phyloP scores from a whole-genome alignment of 1,284 basidiomycete species.

The Ganoderma multipileum region DNA sequence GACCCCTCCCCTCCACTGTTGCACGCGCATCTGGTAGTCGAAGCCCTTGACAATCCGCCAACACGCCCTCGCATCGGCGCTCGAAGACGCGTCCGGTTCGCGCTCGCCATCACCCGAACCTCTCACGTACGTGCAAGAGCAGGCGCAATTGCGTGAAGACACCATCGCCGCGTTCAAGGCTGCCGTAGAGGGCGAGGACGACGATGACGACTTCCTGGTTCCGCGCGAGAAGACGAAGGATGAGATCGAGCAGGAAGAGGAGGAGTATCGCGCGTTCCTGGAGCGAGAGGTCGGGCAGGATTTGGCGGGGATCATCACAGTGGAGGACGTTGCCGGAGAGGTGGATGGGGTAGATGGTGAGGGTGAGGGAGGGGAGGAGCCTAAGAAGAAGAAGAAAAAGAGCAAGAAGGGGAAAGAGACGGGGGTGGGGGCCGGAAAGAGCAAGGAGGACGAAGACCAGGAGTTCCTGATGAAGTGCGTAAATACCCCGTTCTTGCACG shows the following conservation, averaged over 20 bases:
- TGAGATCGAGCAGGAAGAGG: constrained; percentile 76
- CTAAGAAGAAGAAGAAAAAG: constrained; percentile 40
- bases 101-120: constrained; percentile 62
- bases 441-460: constrained; percentile 71
- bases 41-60: constrained; percentile 70
- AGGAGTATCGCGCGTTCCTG: constrained; percentile 84
- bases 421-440: constrained; percentile 41
- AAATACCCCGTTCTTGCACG: constrained; percentile 9
- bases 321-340: constrained; percentile 43
- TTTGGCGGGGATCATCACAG: constrained; percentile 61
- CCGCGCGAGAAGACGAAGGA: constrained; percentile 81
- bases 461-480: constrained; percentile 92
- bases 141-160: constrained; percentile 78
- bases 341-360: constrained; percentile 39
- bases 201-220: constrained; percentile 71
- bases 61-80: constrained; percentile 62
- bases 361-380: constrained; percentile 33
- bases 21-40: constrained; percentile 41
- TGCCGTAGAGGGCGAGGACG: constrained; percentile 54
- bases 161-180: constrained; percentile 84
- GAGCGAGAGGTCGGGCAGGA: constrained; percentile 85
- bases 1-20: not conserved
- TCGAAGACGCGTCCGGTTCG: constrained; percentile 49
- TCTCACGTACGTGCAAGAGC: constrained; percentile 83
- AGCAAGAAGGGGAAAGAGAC: constrained; percentile 36